Evolutionary conservation across 768 basidiomycete genomes (phyloP).

Genomic region (Lactarius vividus): DNA sequence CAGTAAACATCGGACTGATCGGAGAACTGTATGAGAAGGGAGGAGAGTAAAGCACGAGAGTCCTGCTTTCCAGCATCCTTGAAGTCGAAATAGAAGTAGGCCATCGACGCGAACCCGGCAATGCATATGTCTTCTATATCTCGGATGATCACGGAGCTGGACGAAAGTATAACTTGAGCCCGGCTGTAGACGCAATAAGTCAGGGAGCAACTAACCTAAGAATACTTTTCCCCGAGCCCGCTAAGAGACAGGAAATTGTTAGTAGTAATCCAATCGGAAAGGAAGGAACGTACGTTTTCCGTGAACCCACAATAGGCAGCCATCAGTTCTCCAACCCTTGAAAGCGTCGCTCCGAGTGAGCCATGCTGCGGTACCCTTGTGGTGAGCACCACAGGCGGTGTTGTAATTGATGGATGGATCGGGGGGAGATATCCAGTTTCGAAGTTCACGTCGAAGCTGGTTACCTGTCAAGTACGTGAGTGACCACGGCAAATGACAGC

Average conservation of each 20-base stretch:
- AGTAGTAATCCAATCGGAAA: background rate
- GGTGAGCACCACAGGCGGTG: background rate
- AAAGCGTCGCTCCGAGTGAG: background rate
- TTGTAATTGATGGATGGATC: slow-evolving; percentile 7
- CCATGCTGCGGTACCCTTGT: background rate
- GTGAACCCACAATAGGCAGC: background rate
- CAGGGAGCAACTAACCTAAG: background rate
- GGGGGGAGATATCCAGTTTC: slow-evolving; percentile 2
- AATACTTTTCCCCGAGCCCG: slow-evolving; percentile 13
- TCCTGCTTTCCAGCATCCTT: background rate
- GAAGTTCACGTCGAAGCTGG: background rate
- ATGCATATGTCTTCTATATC: background rate
- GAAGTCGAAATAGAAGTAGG: background rate
- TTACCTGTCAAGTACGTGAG: background rate
- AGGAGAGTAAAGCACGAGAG: background rate
- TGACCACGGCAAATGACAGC: background rate
- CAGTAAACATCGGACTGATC: background rate
- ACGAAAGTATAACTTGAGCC: background rate
- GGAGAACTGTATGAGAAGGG: slow-evolving; percentile 3
- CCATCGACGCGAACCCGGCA: background rate
- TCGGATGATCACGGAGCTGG: slow-evolving; percentile 5
- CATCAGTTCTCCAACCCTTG: background rate
- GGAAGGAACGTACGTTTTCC: background rate
- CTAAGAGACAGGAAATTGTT: background rate
- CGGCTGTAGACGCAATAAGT: too few species aligned